These are phyloP conservation scores for Phialocephala sp. DNA, from an alignment of 2,329 filamentous ascomycete species.

Conservation along the genomic window DNA sequence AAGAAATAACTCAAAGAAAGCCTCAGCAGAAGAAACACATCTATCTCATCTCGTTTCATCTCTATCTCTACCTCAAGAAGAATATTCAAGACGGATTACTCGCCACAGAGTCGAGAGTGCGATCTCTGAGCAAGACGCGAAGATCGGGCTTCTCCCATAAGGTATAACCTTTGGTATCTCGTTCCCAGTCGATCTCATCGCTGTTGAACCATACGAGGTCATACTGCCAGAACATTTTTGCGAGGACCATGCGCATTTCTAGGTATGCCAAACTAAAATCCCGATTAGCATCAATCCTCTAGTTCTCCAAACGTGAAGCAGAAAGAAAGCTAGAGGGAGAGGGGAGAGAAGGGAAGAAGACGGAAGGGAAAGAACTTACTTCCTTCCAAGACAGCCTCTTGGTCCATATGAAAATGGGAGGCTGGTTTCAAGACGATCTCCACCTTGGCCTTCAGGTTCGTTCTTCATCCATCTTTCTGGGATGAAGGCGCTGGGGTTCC, in stretches of 20 bases:
- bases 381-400: conserved; percentile 29
- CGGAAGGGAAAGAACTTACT: conserved; percentile 18
- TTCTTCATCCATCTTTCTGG: conserved; percentile 34
- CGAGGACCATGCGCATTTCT: conserved; percentile 34
- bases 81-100: too few relatives aligned
- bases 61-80: too few relatives aligned
- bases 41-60: too few relatives aligned
- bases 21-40: background rate
- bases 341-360: too few relatives aligned
- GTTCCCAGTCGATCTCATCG: conserved; percentile 31
- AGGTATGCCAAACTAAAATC: conserved; percentile 28
- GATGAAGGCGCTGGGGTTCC: conserved; percentile 31
- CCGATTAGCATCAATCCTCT: background rate
- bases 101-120: background rate
- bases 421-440: conserved; percentile 28
- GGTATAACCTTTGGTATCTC: conserved; percentile 34
- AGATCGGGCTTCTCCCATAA: conserved; percentile 34
- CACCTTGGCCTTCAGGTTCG: conserved; percentile 22
- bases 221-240: conserved; percentile 32
- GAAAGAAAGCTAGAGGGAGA: background rate
- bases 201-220: conserved; percentile 32
- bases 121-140: conserved; percentile 22
- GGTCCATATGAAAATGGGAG: conserved; percentile 30
- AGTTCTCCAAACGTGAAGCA: too few relatives aligned
- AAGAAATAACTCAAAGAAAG: background rate